Base-by-base conservation (phyloP, 2,329 filamentous ascomycete genomes). In the Zasmidium cellare region DNA sequence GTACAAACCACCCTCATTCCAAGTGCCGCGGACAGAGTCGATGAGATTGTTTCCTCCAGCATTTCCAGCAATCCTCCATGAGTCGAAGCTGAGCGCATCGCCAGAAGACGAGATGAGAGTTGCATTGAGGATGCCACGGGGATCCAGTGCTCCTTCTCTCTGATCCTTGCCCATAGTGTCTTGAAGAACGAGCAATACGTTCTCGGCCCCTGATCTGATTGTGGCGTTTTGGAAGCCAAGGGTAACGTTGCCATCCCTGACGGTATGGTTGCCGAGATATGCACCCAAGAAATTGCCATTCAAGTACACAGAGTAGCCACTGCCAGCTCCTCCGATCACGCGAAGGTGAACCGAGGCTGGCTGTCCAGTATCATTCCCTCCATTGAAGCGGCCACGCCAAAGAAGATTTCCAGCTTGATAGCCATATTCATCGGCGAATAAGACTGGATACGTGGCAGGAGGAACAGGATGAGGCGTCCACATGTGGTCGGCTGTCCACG, bases 91-190 rank as follows among this genome's bases (percentile, higher is more conserved):
- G 7, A 9, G 7, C 7, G 7, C 12, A 41, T 5, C n/a, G 14
- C 28, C 28, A 60, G 35, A 22, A 9, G 63, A 61, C 2, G 76
- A 77, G n/a, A 81, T 45, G 1, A 84, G 77, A 1, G 77, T 81
- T 0, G 81, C 82, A 25, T 80, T 79, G 48, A 76, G 75, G 62
- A 85, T 84, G 3, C 83, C 83, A 46, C 82, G 73, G 9, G 80
- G 76, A 16, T 80, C 76, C 3, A 78, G 72, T 3, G 80, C 80
- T 0, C 74, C 76, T 1, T 75, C 74, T 0, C 78, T 79, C 23
- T 83, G 76, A 51, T 85, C 84, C 65, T 87, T 82, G 9, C 84
- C 84, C 18, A 81, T 84, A 71, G 86, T 80, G 65, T 87, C 82
- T 69, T 84, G 81, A 22, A 86, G 73, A 2, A 86, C 71, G n/a